Conservation (phyloP, 192 early-diverging fungal species). For the Podila epigama region DNA sequence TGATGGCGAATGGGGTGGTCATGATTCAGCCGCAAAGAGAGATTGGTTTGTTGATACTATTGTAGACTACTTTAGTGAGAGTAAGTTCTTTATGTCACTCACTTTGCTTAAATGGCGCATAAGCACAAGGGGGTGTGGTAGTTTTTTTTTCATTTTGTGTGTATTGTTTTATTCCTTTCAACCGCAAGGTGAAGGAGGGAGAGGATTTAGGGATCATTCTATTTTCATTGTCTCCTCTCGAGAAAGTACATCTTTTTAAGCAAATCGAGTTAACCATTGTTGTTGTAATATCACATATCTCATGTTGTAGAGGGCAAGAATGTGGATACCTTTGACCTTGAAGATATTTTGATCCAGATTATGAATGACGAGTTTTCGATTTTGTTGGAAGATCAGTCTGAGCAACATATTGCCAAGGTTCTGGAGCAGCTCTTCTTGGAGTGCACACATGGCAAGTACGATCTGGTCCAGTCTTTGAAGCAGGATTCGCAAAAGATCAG, state of each 20-base stretch:
- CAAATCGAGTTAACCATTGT: too few relatives aligned
- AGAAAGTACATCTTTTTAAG: too few relatives aligned
- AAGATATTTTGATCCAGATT: slow-evolving; percentile 59
- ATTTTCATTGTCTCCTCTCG: too few relatives aligned
- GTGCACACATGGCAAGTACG: slow-evolving; percentile 55
- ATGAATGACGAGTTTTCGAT: slow-evolving; percentile 67
- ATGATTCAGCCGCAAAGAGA: slow-evolving; percentile 69
- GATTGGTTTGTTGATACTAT: slow-evolving; percentile 72
- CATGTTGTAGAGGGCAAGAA: slow-evolving; percentile 66
- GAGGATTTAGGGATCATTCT: too few relatives aligned
- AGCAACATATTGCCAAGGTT: slow-evolving; percentile 58
- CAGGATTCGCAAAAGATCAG: slow-evolving; percentile 41
- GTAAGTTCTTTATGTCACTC: slow-evolving; percentile 27
- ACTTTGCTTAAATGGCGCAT: neutral
- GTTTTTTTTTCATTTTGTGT: too few relatives aligned
- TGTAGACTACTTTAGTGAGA: slow-evolving; percentile 66
- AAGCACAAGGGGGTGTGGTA: too few relatives aligned
- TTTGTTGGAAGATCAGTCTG: slow-evolving; percentile 63
- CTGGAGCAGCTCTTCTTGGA: slow-evolving; percentile 51
- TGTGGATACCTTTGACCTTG: slow-evolving; percentile 58
- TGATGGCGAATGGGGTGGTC: slow-evolving; percentile 75
- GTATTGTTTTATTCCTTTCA: too few relatives aligned
- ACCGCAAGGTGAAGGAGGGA: too few relatives aligned
- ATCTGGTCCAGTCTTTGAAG: slow-evolving; percentile 36
- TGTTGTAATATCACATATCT: too few relatives aligned